Percentiles rank a stretch among this genome's conserved stretches.
These are phyloP conservation scores for Pythium brachiatum DNA, from an alignment of 352 stramenopile genomes.

Conservation along the genomic window DNA sequence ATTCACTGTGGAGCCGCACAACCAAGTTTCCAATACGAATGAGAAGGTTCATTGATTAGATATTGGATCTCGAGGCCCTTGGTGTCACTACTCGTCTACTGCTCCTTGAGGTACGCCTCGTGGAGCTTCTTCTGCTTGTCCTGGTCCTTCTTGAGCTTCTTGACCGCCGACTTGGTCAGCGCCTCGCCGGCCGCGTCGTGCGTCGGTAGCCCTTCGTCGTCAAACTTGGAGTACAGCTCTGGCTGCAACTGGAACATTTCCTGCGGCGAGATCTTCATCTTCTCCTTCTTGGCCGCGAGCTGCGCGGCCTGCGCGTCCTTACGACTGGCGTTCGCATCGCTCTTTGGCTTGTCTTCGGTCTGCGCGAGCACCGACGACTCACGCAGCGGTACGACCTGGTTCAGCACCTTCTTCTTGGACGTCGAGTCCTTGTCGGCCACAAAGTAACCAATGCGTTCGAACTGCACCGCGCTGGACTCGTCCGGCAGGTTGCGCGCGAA, in stretches of 20 bases:
- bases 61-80: neutral
- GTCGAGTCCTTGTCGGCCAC: conserved; percentile 95
- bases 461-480: conserved; percentile 87
- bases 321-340: conserved; percentile 50
- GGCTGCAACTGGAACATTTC: conserved; percentile 80
- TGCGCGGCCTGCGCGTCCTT: conserved; percentile 85
- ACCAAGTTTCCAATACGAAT: no score
- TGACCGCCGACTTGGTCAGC: conserved; percentile 78
- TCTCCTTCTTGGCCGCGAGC: conserved; percentile 89
- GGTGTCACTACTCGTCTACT: conserved; percentile 12
- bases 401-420: conserved; percentile 92
- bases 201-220: conserved; percentile 69
- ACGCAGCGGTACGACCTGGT: conserved; percentile 95
- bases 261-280: conserved; percentile 86
- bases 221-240: conserved; percentile 71
- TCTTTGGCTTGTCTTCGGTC: conserved; percentile 53
- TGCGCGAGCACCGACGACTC: conserved; percentile 53
- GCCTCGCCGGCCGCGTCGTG: conserved; percentile 56
- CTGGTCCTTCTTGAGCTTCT: conserved; percentile 89
- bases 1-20: no score
- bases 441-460: conserved; percentile 99
- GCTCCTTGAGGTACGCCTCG: conserved; percentile 52
- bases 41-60: neutral
- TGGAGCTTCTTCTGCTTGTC: conserved; percentile 88
- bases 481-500: conserved; percentile 43